These are phyloP conservation scores for Xylariaceae sp. DNA, from an alignment of 2,329 filamentous ascomycete species.

Conservation along the genomic window DNA sequence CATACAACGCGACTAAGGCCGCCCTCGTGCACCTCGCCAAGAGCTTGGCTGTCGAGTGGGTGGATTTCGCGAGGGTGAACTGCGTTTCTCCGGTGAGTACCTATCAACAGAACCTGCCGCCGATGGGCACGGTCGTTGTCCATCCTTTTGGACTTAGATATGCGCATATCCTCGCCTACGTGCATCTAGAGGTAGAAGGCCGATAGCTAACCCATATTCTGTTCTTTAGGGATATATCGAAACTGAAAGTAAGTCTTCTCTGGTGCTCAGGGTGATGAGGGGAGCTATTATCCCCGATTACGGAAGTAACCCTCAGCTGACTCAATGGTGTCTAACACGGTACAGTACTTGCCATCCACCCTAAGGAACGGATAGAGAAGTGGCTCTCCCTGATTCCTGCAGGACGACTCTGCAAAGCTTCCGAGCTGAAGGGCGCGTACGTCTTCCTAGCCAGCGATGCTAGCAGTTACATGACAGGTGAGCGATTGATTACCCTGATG, in stretches of 20 bases:
- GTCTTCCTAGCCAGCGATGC: constrained; percentile 50
- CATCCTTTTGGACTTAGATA: too few relatives aligned
- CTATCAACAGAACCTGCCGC: too few relatives aligned
- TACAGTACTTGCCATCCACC: too few relatives aligned
- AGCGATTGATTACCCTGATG: too few relatives aligned
- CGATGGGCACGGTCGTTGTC: too few relatives aligned
- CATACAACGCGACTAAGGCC: constrained; percentile 61
- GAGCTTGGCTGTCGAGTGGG: constrained; percentile 58
- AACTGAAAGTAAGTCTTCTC: constrained; percentile 46
- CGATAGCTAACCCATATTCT: too few relatives aligned
- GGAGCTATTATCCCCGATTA: too few relatives aligned
- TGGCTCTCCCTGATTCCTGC: constrained; percentile 39
- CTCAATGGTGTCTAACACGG: too few relatives aligned
- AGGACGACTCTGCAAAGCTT: neutral
- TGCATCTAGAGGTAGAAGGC: too few relatives aligned
- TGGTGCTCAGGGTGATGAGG: too few relatives aligned
- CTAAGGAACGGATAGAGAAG: too few relatives aligned
- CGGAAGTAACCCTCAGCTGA: constrained; percentile 30
- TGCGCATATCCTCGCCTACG: too few relatives aligned
- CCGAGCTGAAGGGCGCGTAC: constrained; percentile 59
- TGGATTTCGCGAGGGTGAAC: constrained; percentile 60
- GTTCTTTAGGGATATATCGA: constrained; percentile 59
- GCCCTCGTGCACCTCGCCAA: constrained; percentile 59
- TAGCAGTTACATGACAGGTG: constrained; percentile 52
- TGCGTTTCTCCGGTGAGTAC: constrained; percentile 56